A percentile compares a stretch with the other conserved stretches of the same genome.
phyloP scores from a whole-genome alignment of 1,284 basidiomycete genomes.

The Ceratobasidium sp. region DNA sequence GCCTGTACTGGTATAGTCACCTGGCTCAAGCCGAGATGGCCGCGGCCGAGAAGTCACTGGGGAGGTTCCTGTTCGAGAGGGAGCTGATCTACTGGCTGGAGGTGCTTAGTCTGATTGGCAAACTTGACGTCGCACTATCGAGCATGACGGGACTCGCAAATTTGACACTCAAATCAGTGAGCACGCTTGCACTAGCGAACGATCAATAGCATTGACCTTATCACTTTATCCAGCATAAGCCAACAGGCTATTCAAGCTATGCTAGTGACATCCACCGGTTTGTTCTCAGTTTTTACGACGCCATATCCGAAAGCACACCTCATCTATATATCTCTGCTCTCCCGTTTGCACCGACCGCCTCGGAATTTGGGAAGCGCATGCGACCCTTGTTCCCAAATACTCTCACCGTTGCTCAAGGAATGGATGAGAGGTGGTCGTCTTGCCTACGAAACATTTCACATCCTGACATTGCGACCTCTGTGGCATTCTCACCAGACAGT shows the following conservation, averaged over 20 bases:
- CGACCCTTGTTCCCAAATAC: neutral
- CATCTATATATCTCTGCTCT: conserved; percentile 1
- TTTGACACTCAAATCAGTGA: neutral
- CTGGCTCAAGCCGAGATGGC: neutral
- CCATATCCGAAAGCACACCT: neutral
- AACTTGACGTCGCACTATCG: neutral
- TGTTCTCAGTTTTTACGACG: neutral
- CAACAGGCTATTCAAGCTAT: neutral
- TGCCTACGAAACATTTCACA: neutral
- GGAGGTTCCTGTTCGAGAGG: neutral
- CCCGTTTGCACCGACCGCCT: neutral
- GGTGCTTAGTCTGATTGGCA: neutral
- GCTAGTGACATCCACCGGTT: neutral
- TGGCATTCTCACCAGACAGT: neutral
- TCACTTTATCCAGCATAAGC: neutral
- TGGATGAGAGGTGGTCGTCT: neutral
- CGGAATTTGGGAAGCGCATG: neutral
- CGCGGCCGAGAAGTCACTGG: neutral
- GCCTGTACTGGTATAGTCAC: conserved; percentile 22
- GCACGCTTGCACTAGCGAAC: too few relatives aligned
- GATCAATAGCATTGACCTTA: too few relatives aligned
- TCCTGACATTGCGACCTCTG: neutral
- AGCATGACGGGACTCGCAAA: neutral
- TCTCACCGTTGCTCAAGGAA: neutral
- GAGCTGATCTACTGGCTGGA: conserved; percentile 17